Base-by-base conservation (phyloP, 1,139 yeast genomes). In the Lodderomyces margitis region DNA sequence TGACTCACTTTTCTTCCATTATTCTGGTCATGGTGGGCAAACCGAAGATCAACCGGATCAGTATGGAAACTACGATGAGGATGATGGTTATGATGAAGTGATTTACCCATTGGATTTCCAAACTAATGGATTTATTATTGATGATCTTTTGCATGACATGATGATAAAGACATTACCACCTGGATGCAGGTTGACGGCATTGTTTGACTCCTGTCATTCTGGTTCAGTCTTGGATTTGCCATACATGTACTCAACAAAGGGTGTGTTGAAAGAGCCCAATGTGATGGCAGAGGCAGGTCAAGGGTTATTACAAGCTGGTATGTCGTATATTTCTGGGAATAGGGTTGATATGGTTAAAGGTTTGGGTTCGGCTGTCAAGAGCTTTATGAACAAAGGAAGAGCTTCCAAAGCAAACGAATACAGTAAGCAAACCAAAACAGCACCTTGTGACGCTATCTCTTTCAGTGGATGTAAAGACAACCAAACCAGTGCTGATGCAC, bases 1-100 rank as follows among this genome's bases (percentile, higher is more conserved):
- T 55, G 95, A 92, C 68, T 79, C 87, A 20, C 65, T 83, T 46
- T 83, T 89, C 51, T 82, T 89, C 74, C 96, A 89, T 61, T 42
- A 85, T 61, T 86, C 96, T 1, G 96, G 98, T 7, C 98, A 91
- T 59, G 98, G 98, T 25, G 96, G 97, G 7, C 83, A 82, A 53
- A 81, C 87, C 8, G 68, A 73, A 45, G 97, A 91, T 61, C 59
- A 68, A 40, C 46, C 48, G 3, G 48, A 46, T 37, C 45, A 46
- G 24, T 38, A 46, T 30, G 48, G 48, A 4, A 87, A 87, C 56
- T 96, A 96, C 17, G 98, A 91, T 58, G 98, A 91, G 61, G 94
- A 82, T 20, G 89, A 83, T 57, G 97, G 97, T 0, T 77, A 64
- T 53, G 98, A 91, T 61, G 96, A 89, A 58, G 88, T 87, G 34